Conservation (phyloP, 2,329 filamentous ascomycete species). For the Epichloe gansuensis region DNA sequence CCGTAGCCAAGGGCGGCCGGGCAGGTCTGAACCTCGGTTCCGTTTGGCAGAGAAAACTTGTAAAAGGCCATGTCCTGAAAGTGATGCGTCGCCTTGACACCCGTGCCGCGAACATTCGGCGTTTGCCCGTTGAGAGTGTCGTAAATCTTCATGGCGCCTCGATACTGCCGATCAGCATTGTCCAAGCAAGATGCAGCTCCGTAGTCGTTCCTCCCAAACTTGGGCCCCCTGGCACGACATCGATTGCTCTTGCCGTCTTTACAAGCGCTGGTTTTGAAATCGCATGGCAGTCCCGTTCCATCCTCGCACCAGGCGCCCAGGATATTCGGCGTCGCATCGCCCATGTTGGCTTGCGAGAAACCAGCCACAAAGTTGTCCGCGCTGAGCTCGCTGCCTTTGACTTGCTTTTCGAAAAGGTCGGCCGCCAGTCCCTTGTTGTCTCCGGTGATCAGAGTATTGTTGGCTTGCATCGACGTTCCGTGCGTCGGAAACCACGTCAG, state of each 20-base stretch:
- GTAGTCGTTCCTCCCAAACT: constrained; percentile 51
- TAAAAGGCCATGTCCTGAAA: constrained; percentile 69
- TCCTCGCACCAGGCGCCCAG: constrained; percentile 80
- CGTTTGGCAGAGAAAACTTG: constrained; percentile 59
- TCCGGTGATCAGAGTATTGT: constrained; percentile 77
- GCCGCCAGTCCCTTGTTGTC: constrained; percentile 93
- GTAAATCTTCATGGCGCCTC: constrained; percentile 39
- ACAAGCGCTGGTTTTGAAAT: constrained; percentile 69
- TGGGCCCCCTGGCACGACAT: constrained; percentile 60
- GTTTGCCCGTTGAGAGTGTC: constrained; percentile 31
- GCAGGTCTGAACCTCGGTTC: constrained; percentile 59
- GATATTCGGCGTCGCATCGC: constrained; percentile 77
- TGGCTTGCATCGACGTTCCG: constrained; percentile 77
- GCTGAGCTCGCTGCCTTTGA: constrained; percentile 40
- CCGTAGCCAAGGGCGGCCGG: constrained; percentile 78
- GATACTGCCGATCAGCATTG: constrained; percentile 55
- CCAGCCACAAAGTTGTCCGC: constrained; percentile 66
- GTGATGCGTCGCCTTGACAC: constrained; percentile 66
- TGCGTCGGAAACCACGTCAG: constrained; percentile 87
- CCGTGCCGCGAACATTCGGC: constrained; percentile 46
- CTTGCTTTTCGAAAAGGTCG: constrained; percentile 64
- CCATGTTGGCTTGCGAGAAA: constrained; percentile 84
- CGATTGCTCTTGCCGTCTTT: constrained; percentile 48
- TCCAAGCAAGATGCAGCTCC: constrained; percentile 66
- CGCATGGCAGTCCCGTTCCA: constrained; percentile 55